These are phyloP conservation scores for Camelina hispida DNA, from an alignment of 345 rosid genomes.

Conservation along the genomic window DNA sequence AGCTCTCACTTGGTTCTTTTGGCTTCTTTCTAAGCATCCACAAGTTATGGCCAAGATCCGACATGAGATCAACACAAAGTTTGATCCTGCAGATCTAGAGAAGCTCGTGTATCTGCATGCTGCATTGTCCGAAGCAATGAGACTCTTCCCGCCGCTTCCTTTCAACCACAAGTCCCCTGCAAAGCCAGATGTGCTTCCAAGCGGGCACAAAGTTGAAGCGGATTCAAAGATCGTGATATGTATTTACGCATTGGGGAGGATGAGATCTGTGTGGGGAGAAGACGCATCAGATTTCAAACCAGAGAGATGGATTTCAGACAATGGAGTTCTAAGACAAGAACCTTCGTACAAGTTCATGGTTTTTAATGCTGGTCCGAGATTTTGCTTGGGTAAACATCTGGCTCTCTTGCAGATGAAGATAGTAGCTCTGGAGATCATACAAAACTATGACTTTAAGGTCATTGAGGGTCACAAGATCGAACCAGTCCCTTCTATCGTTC, in stretches of 20 bases:
- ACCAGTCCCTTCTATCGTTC: constrained; percentile 4
- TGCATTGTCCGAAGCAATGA: constrained; percentile 37
- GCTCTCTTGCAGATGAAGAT: constrained; percentile 41
- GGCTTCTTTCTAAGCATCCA: constrained; percentile 50
- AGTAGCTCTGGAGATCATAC: constrained; percentile 6
- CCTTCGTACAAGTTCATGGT: constrained; percentile 33
- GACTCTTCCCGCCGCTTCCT: constrained; percentile 44
- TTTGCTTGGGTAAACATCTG: constrained; percentile 39
- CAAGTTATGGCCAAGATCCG: constrained; percentile 39
- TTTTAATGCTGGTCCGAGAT: constrained; percentile 38
- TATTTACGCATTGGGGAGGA: constrained; percentile 44
- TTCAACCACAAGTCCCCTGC: constrained; percentile 26
- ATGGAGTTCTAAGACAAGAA: constrained; percentile 18
- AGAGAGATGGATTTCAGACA: constrained; percentile 49
- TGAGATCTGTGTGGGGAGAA: constrained; percentile 52
- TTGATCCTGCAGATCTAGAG: constrained; percentile 42
- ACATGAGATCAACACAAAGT: constrained; percentile 20
- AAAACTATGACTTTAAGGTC: constrained; percentile 34
- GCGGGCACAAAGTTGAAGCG: constrained; percentile 39
- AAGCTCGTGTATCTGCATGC: constrained; percentile 43
- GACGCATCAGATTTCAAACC: constrained; percentile 53
- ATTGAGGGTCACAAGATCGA: constrained; percentile 27
- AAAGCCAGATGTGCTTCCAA: constrained; percentile 39
- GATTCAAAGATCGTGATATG: constrained; percentile 2
- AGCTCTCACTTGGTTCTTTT: constrained; percentile 49